Base-by-base conservation (phyloP, 1,139 yeast genomes). In the Debaryomyces subglobosus region DNA sequence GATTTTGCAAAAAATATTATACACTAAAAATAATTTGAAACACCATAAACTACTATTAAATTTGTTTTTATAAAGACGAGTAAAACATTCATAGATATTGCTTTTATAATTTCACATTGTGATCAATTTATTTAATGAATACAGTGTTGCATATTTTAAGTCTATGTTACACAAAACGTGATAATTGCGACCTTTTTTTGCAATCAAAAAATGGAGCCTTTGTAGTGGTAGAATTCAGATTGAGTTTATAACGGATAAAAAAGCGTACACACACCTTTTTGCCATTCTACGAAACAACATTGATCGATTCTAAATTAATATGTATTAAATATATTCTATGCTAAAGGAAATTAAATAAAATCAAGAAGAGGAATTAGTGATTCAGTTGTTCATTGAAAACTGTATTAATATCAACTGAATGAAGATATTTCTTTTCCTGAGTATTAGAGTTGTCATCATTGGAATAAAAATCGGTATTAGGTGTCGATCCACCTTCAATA, bases 401-500 rank as follows among this genome's bases (percentile, higher is more conserved):
- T 20, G 37, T 20, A 40, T 40, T 27, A 21, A 27, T 30, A 30
- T 40, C 37, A 18, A 40, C 35, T n/a, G 40, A 23, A 18, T 29
- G 34, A 29, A 23, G 45, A 18, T 27, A 36, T 30, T 29, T 43
- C 36, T 43, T 35, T 18, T 34, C 40, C 13, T 18, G 45, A 25
- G 39, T 35, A 18, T 18, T 27, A 18, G 34, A 15, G 21, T 18
- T 56, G 53, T 67, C 71, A 58, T 69, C 71, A 52, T 57, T 60
- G 10, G 69, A 59, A 53, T 58, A 68, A 53, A 69, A 66, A 52
- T 72, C 77, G 43, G 73, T 63, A 46, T 60, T 65, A 12, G 73
- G 73, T 5, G 71, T 65, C 2, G 71, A 66, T 8, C 63, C 65
- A 48, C 55, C 59, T 51, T 56, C 65, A 43, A 57, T 56, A 51